Evolutionary conservation across 2,329 filamentous ascomycete genomes (phyloP).

Genomic region (Colletotrichum melonis): DNA sequence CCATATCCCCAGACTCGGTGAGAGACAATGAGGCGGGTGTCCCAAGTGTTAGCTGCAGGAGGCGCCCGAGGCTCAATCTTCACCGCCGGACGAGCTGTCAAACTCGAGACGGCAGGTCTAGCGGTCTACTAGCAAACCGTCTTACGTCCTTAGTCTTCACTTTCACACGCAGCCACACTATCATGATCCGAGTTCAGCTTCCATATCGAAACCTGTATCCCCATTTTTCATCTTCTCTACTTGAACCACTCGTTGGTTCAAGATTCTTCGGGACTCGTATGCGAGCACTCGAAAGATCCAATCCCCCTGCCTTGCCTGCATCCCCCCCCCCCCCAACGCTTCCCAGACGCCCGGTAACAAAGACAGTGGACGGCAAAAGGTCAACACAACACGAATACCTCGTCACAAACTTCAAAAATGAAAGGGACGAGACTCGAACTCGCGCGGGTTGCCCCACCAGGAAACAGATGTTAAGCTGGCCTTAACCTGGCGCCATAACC

Average conservation of each 20-base stretch:
- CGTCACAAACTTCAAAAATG: background rate
- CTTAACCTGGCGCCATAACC: background rate
- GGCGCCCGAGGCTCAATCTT: background rate
- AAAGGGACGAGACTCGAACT: no score
- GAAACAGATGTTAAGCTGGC: background rate
- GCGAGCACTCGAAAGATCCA: background rate
- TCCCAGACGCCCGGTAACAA: background rate
- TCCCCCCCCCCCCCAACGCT: background rate
- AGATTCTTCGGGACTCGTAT: background rate
- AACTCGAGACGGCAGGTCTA: slow-evolving; percentile 7
- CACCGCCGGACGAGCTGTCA: background rate
- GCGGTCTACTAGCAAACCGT: slow-evolving; percentile 1
- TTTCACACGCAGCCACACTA: background rate
- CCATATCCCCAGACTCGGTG: background rate
- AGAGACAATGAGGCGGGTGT: background rate
- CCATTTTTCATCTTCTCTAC: background rate
- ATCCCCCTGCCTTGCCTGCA: no score
- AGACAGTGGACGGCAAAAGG: background rate
- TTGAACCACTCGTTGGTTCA: background rate
- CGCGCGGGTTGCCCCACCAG: background rate
- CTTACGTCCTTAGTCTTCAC: background rate
- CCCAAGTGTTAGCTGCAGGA: background rate
- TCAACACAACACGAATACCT: background rate
- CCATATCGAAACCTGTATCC: background rate
- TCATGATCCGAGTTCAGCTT: background rate